Evolutionary conservation across 2,329 filamentous ascomycete genomes (phyloP).

Genomic region (Penicillium sp.): DNA sequence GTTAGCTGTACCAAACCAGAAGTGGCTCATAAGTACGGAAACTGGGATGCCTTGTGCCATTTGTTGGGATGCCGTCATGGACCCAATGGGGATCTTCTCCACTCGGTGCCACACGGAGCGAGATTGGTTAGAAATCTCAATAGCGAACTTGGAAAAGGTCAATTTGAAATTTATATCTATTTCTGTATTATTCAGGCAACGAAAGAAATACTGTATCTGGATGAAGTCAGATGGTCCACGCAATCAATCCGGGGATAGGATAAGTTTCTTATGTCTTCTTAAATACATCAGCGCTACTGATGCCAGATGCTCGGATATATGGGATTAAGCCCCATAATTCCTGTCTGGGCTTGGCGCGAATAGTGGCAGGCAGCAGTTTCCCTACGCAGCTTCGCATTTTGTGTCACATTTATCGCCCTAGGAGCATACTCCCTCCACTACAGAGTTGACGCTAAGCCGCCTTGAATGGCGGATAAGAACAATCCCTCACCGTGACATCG

Average conservation of each 20-base stretch:
- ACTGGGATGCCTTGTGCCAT: not conserved
- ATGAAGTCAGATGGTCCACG: not conserved
- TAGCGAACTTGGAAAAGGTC: not conserved
- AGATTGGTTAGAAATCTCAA: not conserved
- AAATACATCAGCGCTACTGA: not conserved
- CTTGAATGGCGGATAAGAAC: not conserved
- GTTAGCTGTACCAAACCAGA: not conserved
- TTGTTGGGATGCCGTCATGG: constrained; percentile 4
- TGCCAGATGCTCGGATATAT: not conserved
- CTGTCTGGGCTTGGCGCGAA: not conserved
- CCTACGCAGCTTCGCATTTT: not conserved
- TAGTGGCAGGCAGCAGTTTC: constrained; percentile 22
- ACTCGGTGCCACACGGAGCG: not conserved
- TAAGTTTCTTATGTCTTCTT: not conserved
- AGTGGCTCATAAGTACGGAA: not conserved
- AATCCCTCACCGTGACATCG: not conserved
- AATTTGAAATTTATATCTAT: not conserved
- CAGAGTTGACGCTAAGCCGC: not conserved
- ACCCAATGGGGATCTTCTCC: constrained; percentile 2
- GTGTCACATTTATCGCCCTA: not conserved
- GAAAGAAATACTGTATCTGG: no score
- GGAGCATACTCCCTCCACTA: not conserved
- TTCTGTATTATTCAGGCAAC: not conserved
- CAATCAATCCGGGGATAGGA: not conserved
- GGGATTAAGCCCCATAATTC: not conserved